A percentile compares a stretch with the other conserved stretches of the same genome.
phyloP scores from a whole-genome alignment of 2,329 filamentous ascomycete genomes.

The Trichothecium roseum region DNA sequence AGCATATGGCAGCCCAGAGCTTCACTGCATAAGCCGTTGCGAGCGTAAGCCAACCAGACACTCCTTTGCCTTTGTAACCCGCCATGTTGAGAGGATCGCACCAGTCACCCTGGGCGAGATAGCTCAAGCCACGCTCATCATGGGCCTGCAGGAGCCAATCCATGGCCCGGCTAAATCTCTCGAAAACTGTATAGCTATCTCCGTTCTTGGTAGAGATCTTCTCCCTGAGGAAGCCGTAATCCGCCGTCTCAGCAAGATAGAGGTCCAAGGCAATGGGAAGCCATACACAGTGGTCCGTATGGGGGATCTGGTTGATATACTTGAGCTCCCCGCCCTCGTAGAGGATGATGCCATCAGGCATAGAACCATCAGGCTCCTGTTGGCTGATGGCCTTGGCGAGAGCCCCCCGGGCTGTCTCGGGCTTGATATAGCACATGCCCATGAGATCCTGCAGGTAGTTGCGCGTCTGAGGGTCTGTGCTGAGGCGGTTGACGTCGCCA shows the following conservation, averaged over 20 bases:
- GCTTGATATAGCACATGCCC: slow-evolving; percentile 48
- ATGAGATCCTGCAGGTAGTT: slow-evolving; percentile 52
- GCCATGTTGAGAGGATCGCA: slow-evolving; percentile 55
- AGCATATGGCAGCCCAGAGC: slow-evolving; percentile 42
- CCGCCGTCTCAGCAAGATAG: slow-evolving; percentile 44
- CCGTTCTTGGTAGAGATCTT: slow-evolving; percentile 29
- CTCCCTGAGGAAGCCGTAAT: slow-evolving; percentile 38
- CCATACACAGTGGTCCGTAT: slow-evolving; percentile 51
- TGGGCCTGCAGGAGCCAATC: slow-evolving; percentile 42
- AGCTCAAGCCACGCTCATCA: slow-evolving; percentile 42
- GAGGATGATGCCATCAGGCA: slow-evolving; percentile 47
- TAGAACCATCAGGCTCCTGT: slow-evolving; percentile 42
- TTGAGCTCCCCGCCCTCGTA: slow-evolving; percentile 44
- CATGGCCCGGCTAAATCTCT: slow-evolving; percentile 45
- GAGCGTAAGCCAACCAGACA: slow-evolving; percentile 48
- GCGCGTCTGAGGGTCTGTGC: slow-evolving; percentile 47
- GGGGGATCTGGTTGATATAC: slow-evolving; percentile 51
- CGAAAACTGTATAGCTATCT: slow-evolving; percentile 38
- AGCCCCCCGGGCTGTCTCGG: slow-evolving; percentile 34
- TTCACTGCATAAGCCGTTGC: slow-evolving; percentile 42
- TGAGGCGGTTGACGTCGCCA: slow-evolving; percentile 47
- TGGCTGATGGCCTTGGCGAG: slow-evolving; percentile 40
- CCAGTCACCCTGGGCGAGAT: slow-evolving; percentile 50
- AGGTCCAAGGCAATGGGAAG: slow-evolving; percentile 42
- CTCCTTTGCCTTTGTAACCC: slow-evolving; percentile 45